Base-by-base conservation (phyloP, 2,329 filamentous ascomycete species). In the Penicillium brasilianum region DNA sequence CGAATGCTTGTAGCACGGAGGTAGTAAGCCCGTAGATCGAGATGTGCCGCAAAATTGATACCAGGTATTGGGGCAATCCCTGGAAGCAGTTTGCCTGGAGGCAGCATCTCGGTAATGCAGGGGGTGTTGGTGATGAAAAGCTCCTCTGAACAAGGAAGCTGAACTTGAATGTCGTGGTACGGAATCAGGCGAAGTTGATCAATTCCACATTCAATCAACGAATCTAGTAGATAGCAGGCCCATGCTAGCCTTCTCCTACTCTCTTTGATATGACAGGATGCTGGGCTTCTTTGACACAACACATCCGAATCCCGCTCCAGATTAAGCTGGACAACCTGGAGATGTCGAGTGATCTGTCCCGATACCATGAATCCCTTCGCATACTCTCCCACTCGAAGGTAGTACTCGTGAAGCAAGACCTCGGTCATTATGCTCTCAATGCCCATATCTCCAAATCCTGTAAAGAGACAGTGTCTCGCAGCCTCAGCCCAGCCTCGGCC, bases 261-360 rank as follows among this genome's bases (percentile, higher is more conserved):
- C 9, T 50, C 46, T 20, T 50, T 50, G 46, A 50, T 14, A n/a
- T 50, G 46, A 20, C 46, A 50, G 16, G 46, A 50, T 6, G 46
- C 46, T 13, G 46, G 28, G n/a, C 16, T 50, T 9, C 28, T 13
- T 14, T 34, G 46, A 34, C 46, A 50, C 28, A 50, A 50, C n/a
- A 50, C 46, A 20, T 50, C 46, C 46, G 46, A 50, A 10, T 50
- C 46, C 46, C 46, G 46, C 28, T 50, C 46, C 46, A 50, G 34
- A 14, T 50, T 50, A 10, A 50, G 46, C 46, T 50, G 46, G n/a
- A 50, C 46, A 20, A 50, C 46, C 20, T 50, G 46, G 2, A 50
- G 9, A 34, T 50, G 46, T 20, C 46, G 46, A 32, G 46, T 50
- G 10, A 50, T 50, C 30, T 50, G 46, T 14, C 46, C 46, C 7